phyloP scores from a whole-genome alignment of 2,329 filamentous ascomycete species.

The Hortaea sp. region DNA sequence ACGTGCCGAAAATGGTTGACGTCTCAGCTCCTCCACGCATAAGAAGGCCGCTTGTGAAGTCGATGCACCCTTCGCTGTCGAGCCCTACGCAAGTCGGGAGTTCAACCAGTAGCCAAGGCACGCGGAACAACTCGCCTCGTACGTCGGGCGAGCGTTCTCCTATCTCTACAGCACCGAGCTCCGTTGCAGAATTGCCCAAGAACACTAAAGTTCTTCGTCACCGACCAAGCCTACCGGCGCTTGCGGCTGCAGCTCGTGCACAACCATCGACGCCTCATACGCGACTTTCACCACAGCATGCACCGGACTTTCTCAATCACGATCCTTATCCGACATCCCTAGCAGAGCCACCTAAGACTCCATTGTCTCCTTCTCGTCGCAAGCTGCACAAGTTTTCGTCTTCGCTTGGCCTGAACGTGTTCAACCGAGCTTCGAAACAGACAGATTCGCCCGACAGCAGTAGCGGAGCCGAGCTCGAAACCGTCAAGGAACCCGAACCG shows the following conservation, averaged over 20 bases:
- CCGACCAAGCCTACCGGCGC: slow-evolving; percentile 1
- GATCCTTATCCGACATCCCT: not conserved
- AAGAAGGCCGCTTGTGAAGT: not conserved
- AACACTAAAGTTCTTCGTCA: slow-evolving; percentile 1
- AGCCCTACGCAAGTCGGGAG: slow-evolving; percentile 3
- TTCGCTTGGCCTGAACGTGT: slow-evolving; percentile 12
- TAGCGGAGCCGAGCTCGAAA: slow-evolving; percentile 3
- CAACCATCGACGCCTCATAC: not conserved
- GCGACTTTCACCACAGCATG: not conserved
- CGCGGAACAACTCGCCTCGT: slow-evolving; percentile 1
- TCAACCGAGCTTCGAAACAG: slow-evolving; percentile 7
- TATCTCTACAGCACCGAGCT: slow-evolving; percentile 14
- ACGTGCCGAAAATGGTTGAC: slow-evolving; percentile 14
- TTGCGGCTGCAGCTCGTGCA: not conserved
- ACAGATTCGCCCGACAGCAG: not conserved
- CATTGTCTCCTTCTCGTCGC: slow-evolving; percentile 1
- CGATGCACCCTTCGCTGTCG: slow-evolving; percentile 2
- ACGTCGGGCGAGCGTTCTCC: slow-evolving; percentile 10
- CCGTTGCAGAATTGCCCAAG: slow-evolving; percentile 8
- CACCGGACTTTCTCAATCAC: slow-evolving; percentile 1
- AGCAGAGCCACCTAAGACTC: not conserved
- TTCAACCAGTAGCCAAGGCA: slow-evolving; percentile 11
- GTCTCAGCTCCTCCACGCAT: slow-evolving; percentile 1
- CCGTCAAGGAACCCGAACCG: slow-evolving; percentile 5
- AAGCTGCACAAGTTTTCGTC: slow-evolving; percentile 15